Percentiles rank a stretch among this genome's conserved stretches.
phyloP scores from a whole-genome alignment of 495 filamentous ascomycete genomes.

The Neurospora hispaniola region DNA sequence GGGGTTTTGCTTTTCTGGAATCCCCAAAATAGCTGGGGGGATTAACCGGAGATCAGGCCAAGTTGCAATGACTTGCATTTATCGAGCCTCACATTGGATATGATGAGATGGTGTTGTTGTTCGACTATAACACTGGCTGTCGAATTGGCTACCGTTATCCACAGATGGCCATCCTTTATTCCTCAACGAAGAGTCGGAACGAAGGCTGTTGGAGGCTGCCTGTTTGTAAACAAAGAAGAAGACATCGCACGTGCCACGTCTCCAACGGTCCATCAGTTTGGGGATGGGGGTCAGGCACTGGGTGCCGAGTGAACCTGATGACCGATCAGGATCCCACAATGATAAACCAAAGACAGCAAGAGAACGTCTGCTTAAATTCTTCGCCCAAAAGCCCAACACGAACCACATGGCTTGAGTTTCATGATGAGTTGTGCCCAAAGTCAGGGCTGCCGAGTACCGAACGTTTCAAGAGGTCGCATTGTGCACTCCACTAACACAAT shows the following conservation, averaged over 20 bases:
- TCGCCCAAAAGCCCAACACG: background rate
- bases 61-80: background rate
- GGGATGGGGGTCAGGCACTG: background rate
- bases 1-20: background rate
- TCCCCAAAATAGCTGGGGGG: background rate
- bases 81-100: background rate
- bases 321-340: background rate
- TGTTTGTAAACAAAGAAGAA: background rate
- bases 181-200: background rate
- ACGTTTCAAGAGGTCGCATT: background rate
- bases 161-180: background rate
- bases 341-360: background rate
- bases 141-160: background rate
- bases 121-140: background rate
- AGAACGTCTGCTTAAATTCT: background rate
- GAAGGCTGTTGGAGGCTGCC: background rate
- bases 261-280: background rate
- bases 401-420: background rate
- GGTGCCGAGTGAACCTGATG: background rate
- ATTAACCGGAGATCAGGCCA: background rate
- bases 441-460: background rate
- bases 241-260: background rate
- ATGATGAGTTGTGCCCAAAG: background rate
- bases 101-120: background rate
- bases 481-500: background rate